Percentiles rank a stretch among this genome's conserved stretches.
These are phyloP conservation scores for Zymoseptoria pseudotritici DNA, from an alignment of 2,329 filamentous ascomycete genomes.

Conservation along the genomic window DNA sequence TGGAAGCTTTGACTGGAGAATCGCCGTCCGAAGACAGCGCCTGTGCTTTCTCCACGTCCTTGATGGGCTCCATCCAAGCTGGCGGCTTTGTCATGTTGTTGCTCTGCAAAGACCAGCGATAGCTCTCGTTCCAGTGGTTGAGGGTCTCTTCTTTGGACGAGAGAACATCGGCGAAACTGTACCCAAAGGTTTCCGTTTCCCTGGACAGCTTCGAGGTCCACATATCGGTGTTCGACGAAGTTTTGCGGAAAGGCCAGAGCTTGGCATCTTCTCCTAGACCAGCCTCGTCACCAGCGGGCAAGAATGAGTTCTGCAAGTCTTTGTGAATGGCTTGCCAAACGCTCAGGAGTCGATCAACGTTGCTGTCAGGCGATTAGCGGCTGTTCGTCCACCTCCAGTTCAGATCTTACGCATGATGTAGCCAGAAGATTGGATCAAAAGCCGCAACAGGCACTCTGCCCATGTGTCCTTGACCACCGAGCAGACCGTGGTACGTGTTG, in stretches of 20 bases:
- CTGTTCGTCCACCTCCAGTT: neutral
- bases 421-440: neutral
- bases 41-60: neutral
- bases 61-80: neutral
- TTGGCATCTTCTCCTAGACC: neutral
- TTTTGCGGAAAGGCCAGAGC: neutral
- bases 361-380: neutral
- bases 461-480: neutral
- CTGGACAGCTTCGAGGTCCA: neutral
- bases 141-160: neutral
- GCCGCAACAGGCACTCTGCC: neutral
- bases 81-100: neutral
- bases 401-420: neutral
- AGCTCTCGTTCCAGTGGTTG: neutral
- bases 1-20: neutral
- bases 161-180: neutral
- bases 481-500: neutral
- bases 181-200: neutral
- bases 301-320: neutral
- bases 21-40: neutral
- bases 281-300: neutral
- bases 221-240: neutral
- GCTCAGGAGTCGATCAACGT: neutral
- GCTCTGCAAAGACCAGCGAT: neutral
- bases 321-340: neutral